Base-by-base conservation (phyloP, 164 flowering plant species). In the Nymphaea thermarum region DNA sequence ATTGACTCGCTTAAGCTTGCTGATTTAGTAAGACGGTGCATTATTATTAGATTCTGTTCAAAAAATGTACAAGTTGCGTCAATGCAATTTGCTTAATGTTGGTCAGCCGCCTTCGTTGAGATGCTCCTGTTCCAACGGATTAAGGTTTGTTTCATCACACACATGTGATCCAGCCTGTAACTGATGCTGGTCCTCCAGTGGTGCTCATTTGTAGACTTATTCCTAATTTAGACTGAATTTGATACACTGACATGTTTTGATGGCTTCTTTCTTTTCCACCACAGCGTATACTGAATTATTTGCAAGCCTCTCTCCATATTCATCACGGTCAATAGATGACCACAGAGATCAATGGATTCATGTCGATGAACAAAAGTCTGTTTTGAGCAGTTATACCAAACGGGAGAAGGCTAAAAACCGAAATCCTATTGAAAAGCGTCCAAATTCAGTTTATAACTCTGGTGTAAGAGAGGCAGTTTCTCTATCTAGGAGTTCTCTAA, bases 381-480 rank as follows among this genome's bases (percentile, higher is more conserved):
- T 41, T 59, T 60, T n/a, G 17, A 71, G 64, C 71, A 75, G 63
- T 68, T 60, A 63, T 51, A 15, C 14, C 57, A 51, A 8, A 15
- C 72, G 62, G 41, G 42, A 71, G 71, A 12, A 43, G 47, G 14
- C 62, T 44, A 3, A 70, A 67, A 47, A 51, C 59, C 12, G 74
- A 64, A 66, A 41, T 66, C 65, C 65, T 8, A 10, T 51, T 15
- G 57, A 51, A 15, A 51, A 51, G 57, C 57, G 14, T 15, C 8
- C 57, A 51, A 51, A 51, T 51, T 51, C 57, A 4, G 8, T 69
- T 68, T 62, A 53, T 47, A 77, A 71, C 62, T 76, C 81, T 17
- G 76, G 76, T 73, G 80, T 84, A 55, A 78, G 90, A 71, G 80
- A 82, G 65, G 85, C 87, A 47, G 81, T 86, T 42, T 79, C 87